Evolutionary conservation across 2,329 filamentous ascomycete genomes (phyloP).

Genomic region (Hypomyces perniciosus): DNA sequence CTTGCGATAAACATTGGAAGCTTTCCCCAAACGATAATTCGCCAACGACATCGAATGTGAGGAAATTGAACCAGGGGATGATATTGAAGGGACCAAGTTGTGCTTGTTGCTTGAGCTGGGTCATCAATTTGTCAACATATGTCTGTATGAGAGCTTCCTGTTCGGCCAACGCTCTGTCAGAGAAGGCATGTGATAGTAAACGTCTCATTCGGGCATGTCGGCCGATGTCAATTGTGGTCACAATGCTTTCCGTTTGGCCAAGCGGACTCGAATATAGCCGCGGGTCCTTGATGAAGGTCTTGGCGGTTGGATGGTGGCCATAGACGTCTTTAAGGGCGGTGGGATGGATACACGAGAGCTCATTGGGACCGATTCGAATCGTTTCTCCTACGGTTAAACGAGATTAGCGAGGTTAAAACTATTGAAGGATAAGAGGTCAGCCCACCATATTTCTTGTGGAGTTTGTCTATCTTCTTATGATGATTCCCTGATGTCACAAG

Average conservation of each 20-base stretch:
- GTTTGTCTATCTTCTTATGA: no score
- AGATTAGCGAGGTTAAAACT: no score
- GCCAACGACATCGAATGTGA: conserved; percentile 27
- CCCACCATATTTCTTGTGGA: no score
- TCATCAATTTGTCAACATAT: conserved; percentile 23
- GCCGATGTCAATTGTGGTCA: conserved; percentile 16
- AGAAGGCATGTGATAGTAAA: conserved; percentile 24
- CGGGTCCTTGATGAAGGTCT: conserved; percentile 1
- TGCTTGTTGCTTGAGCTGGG: conserved; percentile 16
- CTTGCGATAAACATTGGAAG: conserved; percentile 21
- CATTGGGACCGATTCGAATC: conserved; percentile 3
- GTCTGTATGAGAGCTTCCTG: conserved; percentile 24
- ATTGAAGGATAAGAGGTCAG: no score
- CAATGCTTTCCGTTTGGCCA: conserved; percentile 1
- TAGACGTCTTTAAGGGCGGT: conserved; percentile 15
- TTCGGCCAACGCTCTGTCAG: conserved; percentile 22
- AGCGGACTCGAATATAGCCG: neutral
- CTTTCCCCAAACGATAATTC: conserved; percentile 25
- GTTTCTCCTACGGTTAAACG: no score
- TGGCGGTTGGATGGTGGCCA: conserved; percentile 11
- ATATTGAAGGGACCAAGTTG: conserved; percentile 17
- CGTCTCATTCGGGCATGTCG: conserved; percentile 20
- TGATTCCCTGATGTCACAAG: no score
- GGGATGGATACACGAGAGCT: conserved; percentile 1
- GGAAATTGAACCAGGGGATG: conserved; percentile 22